Percentiles rank a stretch among this genome's conserved stretches.
Evolutionary conservation across 2,329 filamentous ascomycete genomes (phyloP).

Genomic region (Sclerotinia glacialis): DNA sequence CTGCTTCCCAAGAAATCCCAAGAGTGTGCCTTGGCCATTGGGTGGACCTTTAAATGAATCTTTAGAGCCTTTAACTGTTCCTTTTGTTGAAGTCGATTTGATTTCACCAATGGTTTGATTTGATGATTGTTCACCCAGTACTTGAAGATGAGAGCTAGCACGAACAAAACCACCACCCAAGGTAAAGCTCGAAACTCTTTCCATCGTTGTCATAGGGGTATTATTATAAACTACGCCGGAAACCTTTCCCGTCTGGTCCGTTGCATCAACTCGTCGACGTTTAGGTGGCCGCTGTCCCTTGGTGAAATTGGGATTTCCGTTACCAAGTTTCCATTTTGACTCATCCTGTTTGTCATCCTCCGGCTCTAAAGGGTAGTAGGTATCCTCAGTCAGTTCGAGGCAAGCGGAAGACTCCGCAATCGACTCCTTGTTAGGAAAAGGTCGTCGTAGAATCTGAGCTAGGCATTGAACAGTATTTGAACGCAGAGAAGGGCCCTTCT

Average conservation of each 20-base stretch:
- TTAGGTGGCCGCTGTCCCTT: constrained; percentile 31
- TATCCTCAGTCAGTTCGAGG: constrained; percentile 62
- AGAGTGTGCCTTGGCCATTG: constrained; percentile 33
- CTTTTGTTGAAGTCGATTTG: neutral
- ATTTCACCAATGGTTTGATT: constrained; percentile 32
- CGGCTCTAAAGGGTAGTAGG: constrained; percentile 65
- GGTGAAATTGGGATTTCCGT: constrained; percentile 29
- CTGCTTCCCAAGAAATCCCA: constrained; percentile 33
- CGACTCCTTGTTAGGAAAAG: constrained; percentile 50
- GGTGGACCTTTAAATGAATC: constrained; percentile 23
- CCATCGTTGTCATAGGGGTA: constrained; percentile 60
- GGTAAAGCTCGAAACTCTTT: constrained; percentile 58
- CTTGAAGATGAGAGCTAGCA: constrained; percentile 36
- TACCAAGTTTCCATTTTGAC: constrained; percentile 41
- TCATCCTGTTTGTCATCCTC: constrained; percentile 44
- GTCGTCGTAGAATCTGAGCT: constrained; percentile 68
- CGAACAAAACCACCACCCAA: constrained; percentile 46
- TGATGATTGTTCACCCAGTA: constrained; percentile 35
- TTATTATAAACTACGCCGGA: constrained; percentile 36
- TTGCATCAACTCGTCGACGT: constrained; percentile 35
- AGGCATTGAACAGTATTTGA: constrained; percentile 61
- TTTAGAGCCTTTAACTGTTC: constrained; percentile 18
- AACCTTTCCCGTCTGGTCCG: constrained; percentile 23
- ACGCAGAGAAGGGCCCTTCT: constrained; percentile 68
- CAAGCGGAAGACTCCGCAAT: constrained; percentile 45